Conservation (phyloP, 768 basidiomycete genomes). For the Cubamyces lactineus region DNA sequence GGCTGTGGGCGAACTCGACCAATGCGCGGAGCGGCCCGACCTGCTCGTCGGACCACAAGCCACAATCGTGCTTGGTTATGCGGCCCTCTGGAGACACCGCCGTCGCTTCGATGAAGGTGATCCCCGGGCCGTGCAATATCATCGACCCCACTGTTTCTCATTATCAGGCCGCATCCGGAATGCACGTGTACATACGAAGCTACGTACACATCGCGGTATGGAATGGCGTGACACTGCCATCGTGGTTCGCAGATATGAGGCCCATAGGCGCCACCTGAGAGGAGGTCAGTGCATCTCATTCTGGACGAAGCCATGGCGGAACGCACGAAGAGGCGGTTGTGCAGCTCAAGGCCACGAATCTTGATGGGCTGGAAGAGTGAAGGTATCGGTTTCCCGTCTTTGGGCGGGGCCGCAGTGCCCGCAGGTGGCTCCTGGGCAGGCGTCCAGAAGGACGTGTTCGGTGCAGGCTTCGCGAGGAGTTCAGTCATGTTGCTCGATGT, state of each 20-base stretch:
- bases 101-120: constrained; percentile 67
- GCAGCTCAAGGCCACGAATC: constrained; percentile 38
- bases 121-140: constrained; percentile 53
- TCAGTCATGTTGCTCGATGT: not conserved
- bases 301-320: no score
- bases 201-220: constrained; percentile 51
- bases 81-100: constrained; percentile 59
- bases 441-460: constrained; percentile 48
- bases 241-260: constrained; percentile 55
- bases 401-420: constrained; percentile 41
- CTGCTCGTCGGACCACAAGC: constrained; percentile 67
- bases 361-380: constrained; percentile 50
- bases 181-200: not conserved
- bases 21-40: constrained; percentile 48
- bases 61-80: constrained; percentile 59
- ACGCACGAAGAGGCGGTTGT: constrained; percentile 34
- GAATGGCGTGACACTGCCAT: constrained; percentile 57
- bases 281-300: not conserved
- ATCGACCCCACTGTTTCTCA: constrained; percentile 51
- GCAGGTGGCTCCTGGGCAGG: constrained; percentile 47
- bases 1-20: constrained; percentile 70
- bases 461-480: constrained; percentile 34
- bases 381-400: not conserved
- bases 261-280: constrained; percentile 54
- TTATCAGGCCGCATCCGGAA: not conserved